Evolutionary conservation across 2,329 filamentous ascomycete species (phyloP).

Genomic region (Pseudogymnoascus sp.): DNA sequence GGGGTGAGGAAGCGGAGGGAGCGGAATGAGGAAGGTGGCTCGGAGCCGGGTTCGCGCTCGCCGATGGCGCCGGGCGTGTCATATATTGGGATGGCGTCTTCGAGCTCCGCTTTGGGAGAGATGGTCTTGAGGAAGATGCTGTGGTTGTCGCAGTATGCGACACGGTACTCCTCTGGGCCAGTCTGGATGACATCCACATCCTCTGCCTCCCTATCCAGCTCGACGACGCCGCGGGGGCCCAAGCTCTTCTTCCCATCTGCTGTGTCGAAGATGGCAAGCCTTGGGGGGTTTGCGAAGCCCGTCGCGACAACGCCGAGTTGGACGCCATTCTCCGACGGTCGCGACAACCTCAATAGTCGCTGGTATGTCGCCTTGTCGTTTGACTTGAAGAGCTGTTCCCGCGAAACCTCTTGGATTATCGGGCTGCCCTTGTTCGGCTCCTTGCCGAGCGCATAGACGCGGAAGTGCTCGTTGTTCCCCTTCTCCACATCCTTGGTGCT

Average conservation of each 20-base stretch:
- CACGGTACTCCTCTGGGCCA: conserved; percentile 55
- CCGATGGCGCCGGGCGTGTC: conserved; percentile 41
- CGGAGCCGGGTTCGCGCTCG: conserved; percentile 31
- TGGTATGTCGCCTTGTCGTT: conserved; percentile 50
- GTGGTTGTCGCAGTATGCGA: conserved; percentile 73
- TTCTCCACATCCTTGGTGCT: conserved; percentile 63
- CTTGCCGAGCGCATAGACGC: conserved; percentile 58
- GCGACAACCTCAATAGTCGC: conserved; percentile 49
- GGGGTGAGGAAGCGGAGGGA: conserved; percentile 54
- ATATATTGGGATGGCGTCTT: conserved; percentile 49
- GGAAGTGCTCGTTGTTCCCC: conserved; percentile 78
- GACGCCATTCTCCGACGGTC: conserved; percentile 43
- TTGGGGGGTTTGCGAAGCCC: conserved; percentile 65
- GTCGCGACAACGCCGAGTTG: conserved; percentile 74
- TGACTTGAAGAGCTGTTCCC: conserved; percentile 46
- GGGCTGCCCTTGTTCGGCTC: conserved; percentile 29
- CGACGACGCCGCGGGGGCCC: conserved; percentile 45
- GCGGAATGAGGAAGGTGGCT: conserved; percentile 46
- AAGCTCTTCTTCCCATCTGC: conserved; percentile 45
- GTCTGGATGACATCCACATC: conserved; percentile 66
- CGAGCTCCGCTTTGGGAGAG: conserved; percentile 32
- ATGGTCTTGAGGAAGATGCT: conserved; percentile 56
- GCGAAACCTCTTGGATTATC: conserved; percentile 45
- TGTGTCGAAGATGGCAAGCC: conserved; percentile 75
- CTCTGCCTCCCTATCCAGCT: conserved; percentile 51